Conservation (phyloP, 1,284 basidiomycete genomes). For the Porogramme epimiltina region DNA sequence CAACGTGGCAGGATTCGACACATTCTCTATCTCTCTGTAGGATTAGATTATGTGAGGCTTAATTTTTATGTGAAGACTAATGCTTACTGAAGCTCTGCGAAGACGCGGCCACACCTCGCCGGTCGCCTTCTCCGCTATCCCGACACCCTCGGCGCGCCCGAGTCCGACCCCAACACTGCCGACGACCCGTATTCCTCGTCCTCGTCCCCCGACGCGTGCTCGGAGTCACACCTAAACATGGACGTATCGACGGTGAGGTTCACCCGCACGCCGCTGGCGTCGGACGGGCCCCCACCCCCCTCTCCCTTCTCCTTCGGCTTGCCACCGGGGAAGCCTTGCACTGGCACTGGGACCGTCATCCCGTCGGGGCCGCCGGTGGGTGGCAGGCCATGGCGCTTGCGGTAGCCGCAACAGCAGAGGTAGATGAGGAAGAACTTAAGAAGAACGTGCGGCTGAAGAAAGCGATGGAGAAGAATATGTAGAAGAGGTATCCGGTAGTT, state of each 20-base stretch:
- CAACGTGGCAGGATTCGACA: no score
- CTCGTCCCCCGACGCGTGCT: slow-evolving; percentile 37
- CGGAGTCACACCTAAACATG: slow-evolving; percentile 45
- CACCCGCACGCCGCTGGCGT: slow-evolving; percentile 59
- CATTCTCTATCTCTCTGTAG: no score
- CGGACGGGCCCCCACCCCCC: slow-evolving; percentile 30
- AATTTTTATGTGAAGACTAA: no score
- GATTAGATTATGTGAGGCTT: no score
- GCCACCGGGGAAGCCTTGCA: slow-evolving; percentile 46
- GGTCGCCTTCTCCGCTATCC: slow-evolving; percentile 28
- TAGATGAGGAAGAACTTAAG: slow-evolving; percentile 57
- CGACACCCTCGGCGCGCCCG: slow-evolving; percentile 25
- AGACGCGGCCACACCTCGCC: slow-evolving; percentile 50
- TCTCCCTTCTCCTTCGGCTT: slow-evolving; percentile 41
- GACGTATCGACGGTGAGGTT: slow-evolving; percentile 72
- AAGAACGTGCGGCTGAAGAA: slow-evolving; percentile 53
- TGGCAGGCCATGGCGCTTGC: slow-evolving; percentile 27
- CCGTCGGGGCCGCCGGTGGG: slow-evolving; percentile 40
- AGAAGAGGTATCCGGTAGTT: slow-evolving; percentile 56
- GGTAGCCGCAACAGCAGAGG: slow-evolving; percentile 51
- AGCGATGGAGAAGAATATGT: slow-evolving; percentile 55
- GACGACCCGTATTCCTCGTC: slow-evolving; percentile 30
- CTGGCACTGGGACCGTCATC: slow-evolving; percentile 69
- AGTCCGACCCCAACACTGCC: slow-evolving; percentile 27
- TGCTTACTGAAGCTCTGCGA: slow-evolving; percentile 64